phyloP scores from a whole-genome alignment of 2,329 filamentous ascomycete species.

The Diplodia intermedia region DNA sequence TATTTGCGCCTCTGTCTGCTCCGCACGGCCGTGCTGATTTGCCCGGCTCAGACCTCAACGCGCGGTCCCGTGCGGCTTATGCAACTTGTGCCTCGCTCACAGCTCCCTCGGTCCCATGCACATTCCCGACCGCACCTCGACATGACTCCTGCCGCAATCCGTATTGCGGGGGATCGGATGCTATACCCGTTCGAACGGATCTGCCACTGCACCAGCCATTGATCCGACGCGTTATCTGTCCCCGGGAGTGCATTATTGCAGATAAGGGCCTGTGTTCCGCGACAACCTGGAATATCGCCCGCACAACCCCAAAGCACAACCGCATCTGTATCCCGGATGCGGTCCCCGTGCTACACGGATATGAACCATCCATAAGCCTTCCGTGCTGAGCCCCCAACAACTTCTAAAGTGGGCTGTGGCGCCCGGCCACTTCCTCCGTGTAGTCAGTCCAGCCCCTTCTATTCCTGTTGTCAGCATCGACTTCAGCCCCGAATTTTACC shows the following conservation, averaged over 20 bases:
- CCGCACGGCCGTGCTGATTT: constrained; percentile 16
- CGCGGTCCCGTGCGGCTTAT: constrained; percentile 9
- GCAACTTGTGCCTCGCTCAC: neutral
- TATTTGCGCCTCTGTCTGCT: neutral
- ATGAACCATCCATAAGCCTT: neutral
- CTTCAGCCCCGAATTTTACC: neutral
- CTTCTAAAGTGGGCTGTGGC: constrained; percentile 21
- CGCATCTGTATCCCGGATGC: neutral
- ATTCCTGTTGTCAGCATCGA: neutral
- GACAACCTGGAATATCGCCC: constrained; percentile 7
- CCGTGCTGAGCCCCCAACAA: constrained; percentile 11
- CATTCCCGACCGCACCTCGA: neutral
- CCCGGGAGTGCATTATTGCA: neutral
- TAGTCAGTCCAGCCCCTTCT: neutral
- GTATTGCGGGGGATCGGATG: constrained; percentile 23
- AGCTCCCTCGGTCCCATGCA: neutral
- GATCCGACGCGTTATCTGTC: constrained; percentile 1
- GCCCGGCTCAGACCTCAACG: neutral
- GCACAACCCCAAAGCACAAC: neutral
- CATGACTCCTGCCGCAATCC: neutral
- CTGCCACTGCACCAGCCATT: constrained; percentile 1
- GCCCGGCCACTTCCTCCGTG: neutral
- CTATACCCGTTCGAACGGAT: constrained; percentile 13
- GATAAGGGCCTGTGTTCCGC: neutral
- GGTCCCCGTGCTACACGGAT: neutral